Percentiles rank a stretch among this genome's conserved stretches.
Evolutionary conservation across 495 filamentous ascomycete species (phyloP).

Genomic region (Cercophora sp.): DNA sequence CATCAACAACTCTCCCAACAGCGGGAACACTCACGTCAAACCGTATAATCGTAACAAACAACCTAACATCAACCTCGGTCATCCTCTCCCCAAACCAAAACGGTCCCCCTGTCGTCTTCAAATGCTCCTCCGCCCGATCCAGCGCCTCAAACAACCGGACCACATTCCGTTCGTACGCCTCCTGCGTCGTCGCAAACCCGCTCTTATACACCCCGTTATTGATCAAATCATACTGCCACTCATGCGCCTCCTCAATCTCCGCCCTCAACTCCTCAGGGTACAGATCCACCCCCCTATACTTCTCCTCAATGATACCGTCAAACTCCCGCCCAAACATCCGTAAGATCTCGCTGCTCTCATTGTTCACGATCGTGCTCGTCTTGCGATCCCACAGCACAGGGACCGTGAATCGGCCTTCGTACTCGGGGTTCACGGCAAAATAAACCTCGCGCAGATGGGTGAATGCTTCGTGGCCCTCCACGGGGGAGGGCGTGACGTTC

Average conservation of each 20-base stretch:
- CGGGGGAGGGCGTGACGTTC: conserved; percentile 52
- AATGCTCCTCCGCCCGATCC: conserved; percentile 59
- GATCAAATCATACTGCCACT: conserved; percentile 62
- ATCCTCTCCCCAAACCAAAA: conserved; percentile 62
- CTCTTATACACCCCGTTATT: conserved; percentile 72
- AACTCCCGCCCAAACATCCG: conserved; percentile 64
- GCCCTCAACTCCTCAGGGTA: conserved; percentile 50
- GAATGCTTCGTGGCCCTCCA: conserved; percentile 59
- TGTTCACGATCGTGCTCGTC: conserved; percentile 69
- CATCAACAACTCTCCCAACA: not conserved
- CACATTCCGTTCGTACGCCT: conserved; percentile 59
- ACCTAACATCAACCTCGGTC: conserved; percentile 64
- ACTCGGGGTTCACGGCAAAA: conserved; percentile 61
- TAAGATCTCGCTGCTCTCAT: conserved; percentile 83
- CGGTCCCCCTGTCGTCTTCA: conserved; percentile 47
- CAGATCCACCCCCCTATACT: conserved; percentile 46
- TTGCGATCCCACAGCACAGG: conserved; percentile 76
- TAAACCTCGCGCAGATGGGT: conserved; percentile 66
- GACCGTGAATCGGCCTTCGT: conserved; percentile 73
- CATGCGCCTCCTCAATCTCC: conserved; percentile 60
- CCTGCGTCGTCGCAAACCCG: conserved; percentile 62
- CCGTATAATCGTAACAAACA: conserved; percentile 60
- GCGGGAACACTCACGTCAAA: conserved; percentile 53
- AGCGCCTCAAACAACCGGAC: conserved; percentile 58
- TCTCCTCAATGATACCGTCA: conserved; percentile 51